Evolutionary conservation across 2,329 filamentous ascomycete genomes (phyloP), one percentile per base, ranked within the genome.

Genomic region (Microcyclospora pomicola): DNA sequence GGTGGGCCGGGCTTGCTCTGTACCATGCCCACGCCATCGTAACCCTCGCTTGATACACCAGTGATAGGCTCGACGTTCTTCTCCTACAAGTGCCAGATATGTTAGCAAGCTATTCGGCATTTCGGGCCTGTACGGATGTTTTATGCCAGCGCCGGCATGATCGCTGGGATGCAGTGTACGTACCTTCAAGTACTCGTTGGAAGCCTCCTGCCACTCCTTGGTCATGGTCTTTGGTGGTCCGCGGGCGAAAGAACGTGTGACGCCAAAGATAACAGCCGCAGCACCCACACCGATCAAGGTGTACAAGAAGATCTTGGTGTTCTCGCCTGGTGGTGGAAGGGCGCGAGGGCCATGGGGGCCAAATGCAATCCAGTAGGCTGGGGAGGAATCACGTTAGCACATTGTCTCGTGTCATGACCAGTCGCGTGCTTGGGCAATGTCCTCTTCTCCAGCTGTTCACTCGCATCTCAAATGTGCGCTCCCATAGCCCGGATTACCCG

Each of bases 291-390:
- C 81, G 54, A 79, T 62, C 44, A 69, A 59, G 41, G 83, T 80
- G 65, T 86, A 82, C 59, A 77, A 68, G 57, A 82, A 72, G 53
- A 96, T 71, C 62, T 79, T 87, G 65, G 75, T 73, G 64, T 72
- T 73, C 73, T 95, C 88, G 56, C 84, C 88, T 49, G 91, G 82
- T 46, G 88, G 84, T 50, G 81, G 64, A 46, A 72, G 68, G 51
- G 88, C 79, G 55, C 91, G 88, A 54, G 91, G 91, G 42, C 91
- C 91, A 66, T 98, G 91, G 59, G 87, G 80, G 50, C 91, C 91
- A 61, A 98, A 98, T 50, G 91, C 87, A 59, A 98, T 94, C 80
- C 83, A 98, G 77, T 96, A 98, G 49, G 91, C 91, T 98, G 62
- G 42, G 29, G 29, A 36, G 14, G 19, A 9, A 12, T 19, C 16